Evolutionary conservation across 192 early-diverging fungal species (phyloP), one percentile per base, ranked within the genome.

Genomic region (Umbelopsis ramanniana): DNA sequence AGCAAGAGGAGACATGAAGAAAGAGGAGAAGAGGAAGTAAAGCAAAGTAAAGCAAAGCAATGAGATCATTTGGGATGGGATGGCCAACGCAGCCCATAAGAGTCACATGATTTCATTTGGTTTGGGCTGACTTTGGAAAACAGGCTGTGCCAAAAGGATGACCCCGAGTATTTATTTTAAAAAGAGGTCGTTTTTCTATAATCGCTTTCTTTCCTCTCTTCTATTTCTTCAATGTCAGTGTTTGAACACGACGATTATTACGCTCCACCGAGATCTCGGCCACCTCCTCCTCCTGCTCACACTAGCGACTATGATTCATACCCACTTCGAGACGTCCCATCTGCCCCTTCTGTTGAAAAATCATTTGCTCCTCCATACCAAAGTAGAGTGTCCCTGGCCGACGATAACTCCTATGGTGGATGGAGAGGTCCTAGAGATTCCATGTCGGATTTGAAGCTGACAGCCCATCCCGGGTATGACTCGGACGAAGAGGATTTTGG

Each of bases 371-470:
- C 47, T 33, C 50, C 68, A n/a, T 63, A 69, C 45, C 68, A 69
- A 14, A 52, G 52, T 43, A 45, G 43, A 38, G 40, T 53, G 6
- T 57, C 43, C 37, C 29, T 54, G 8, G 29, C 50, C 26, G 52
- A 46, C 15, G 35, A 71, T 45, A 71, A 53, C 8, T 53, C 35
- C 9, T 38, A 70, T 70, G 38, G 40, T 12, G 70, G 38, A 5
- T 54, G 26, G 24, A 52, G 52, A 46, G 52, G 53, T 7, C 50
- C 63, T 48, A 54, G 72, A 40, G 29, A 73, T 6, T 60, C 53
- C 12, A 67, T 67, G 60, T 73, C 72, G 15, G 72, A 73, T 35
- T 45, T 67, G 26, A 67, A 46, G n/a, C 33, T 67, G 21, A 66
- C 63, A 24, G 5, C 46, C 2, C 45, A 50, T 19, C 45, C 45